A percentile compares a stretch with the other conserved stretches of the same genome.
Conservation (phyloP, 2,329 filamentous ascomycete species). For the Neofusicoccum cordaticola region DNA sequence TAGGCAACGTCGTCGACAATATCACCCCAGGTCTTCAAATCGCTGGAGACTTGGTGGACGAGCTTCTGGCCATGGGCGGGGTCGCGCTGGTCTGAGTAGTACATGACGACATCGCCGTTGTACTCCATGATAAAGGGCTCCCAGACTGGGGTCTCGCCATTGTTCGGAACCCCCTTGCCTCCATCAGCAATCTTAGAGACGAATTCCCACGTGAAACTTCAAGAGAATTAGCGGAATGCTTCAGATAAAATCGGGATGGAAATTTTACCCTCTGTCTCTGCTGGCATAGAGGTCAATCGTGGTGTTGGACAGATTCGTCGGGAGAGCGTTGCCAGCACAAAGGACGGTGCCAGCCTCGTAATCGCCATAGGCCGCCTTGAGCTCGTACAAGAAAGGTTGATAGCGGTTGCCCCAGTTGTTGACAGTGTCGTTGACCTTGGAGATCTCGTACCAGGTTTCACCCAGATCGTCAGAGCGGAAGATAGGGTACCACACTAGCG, state of each 20-base stretch:
- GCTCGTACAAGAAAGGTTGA: constrained; percentile 66
- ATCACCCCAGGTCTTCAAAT: constrained; percentile 59
- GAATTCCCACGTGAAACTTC: constrained; percentile 58
- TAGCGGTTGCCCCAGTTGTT: constrained; percentile 66
- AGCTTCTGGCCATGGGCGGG: constrained; percentile 64
- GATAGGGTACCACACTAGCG: constrained; percentile 43
- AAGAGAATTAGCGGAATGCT: background rate
- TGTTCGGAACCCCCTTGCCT: constrained; percentile 60
- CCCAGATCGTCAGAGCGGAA: constrained; percentile 47
- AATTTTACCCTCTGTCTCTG: constrained; percentile 51
- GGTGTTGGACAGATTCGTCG: constrained; percentile 58
- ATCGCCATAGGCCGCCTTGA: constrained; percentile 56
- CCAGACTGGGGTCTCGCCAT: constrained; percentile 68
- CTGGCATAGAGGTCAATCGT: constrained; percentile 69
- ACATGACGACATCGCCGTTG: constrained; percentile 59
- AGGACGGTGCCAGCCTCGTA: constrained; percentile 64
- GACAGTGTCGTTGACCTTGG: constrained; percentile 60
- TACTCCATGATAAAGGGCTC: constrained; percentile 65
- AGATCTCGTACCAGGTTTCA: constrained; percentile 61
- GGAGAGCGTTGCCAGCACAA: constrained; percentile 59
- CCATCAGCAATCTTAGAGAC: constrained; percentile 64
- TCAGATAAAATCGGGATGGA: background rate
- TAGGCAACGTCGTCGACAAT: constrained; percentile 63
- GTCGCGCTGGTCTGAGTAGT: constrained; percentile 71
- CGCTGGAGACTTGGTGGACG: constrained; percentile 59